A percentile compares a stretch with the other conserved stretches of the same genome.
These are phyloP conservation scores for Logfia minima DNA, from an alignment of 129 eudicot genomes.

Conservation along the genomic window DNA sequence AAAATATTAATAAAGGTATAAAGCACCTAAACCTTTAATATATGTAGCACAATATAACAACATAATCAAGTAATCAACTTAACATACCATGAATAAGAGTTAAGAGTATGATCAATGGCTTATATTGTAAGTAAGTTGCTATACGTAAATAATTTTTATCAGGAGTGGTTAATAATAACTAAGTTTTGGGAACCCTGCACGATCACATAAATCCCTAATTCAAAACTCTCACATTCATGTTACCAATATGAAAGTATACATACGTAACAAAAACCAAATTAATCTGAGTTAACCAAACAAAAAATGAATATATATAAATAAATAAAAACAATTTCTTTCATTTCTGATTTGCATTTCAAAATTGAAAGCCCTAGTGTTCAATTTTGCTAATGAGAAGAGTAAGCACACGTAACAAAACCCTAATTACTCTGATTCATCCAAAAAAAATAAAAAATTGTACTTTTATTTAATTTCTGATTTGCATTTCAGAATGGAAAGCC, in stretches of 20 bases:
- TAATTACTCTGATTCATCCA: constrained; percentile 2
- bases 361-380: constrained; percentile 21
- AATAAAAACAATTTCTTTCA: neutral
- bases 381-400: constrained; percentile 2
- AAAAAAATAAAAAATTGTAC: neutral
- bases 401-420: constrained; percentile 20
- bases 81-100: neutral
- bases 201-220: neutral
- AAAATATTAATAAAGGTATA: constrained; percentile 12
- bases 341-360: neutral
- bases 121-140: neutral
- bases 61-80: neutral
- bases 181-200: neutral
- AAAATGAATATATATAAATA: too few species aligned
- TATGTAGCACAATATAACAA: constrained; percentile 10
- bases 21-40: constrained; percentile 12
- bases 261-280: neutral
- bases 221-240: constrained; percentile 13
- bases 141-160: too few species aligned
- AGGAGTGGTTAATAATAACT: neutral
- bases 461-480: neutral
- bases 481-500: constrained; percentile 9
- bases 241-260: neutral
- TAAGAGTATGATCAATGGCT: neutral
- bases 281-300: neutral